These are phyloP conservation scores for Radiomyces spectabilis DNA, from an alignment of 192 early-diverging fungal species.

Conservation along the genomic window DNA sequence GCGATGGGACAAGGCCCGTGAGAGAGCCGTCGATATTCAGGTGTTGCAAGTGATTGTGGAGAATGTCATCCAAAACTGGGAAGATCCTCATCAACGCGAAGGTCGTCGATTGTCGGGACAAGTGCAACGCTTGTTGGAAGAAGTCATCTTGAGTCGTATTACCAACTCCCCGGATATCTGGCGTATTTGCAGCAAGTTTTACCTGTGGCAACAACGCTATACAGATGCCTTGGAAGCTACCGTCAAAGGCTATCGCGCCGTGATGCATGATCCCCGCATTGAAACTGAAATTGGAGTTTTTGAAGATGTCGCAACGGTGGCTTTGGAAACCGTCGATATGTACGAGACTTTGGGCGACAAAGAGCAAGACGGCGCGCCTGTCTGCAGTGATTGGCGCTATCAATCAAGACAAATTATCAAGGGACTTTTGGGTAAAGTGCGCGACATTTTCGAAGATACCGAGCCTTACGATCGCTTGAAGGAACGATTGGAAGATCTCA, in stretches of 20 bases:
- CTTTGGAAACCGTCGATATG: slow-evolving; percentile 69
- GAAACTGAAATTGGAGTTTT: slow-evolving; percentile 66
- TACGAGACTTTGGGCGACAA: slow-evolving; percentile 71
- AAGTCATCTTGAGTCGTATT: slow-evolving; percentile 69
- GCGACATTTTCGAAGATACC: not conserved
- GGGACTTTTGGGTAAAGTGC: slow-evolving; percentile 20
- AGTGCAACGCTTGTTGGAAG: slow-evolving; percentile 58
- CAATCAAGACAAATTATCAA: slow-evolving; percentile 78
- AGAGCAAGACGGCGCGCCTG: slow-evolving; percentile 35
- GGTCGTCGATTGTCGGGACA: slow-evolving; percentile 38
- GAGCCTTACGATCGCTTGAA: not conserved
- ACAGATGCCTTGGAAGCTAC: slow-evolving; percentile 69
- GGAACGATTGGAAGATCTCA: not conserved
- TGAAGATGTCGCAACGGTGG: slow-evolving; percentile 57
- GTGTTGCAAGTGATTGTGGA: slow-evolving; percentile 67
- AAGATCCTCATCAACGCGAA: slow-evolving; percentile 44
- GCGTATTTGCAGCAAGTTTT: slow-evolving; percentile 70
- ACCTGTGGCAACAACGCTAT: slow-evolving; percentile 56
- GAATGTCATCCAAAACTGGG: slow-evolving; percentile 49
- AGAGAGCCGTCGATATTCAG: slow-evolving; percentile 74
- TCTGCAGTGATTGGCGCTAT: slow-evolving; percentile 87
- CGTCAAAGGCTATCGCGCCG: slow-evolving; percentile 76
- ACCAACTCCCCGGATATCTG: slow-evolving; percentile 69
- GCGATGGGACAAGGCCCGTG: slow-evolving; percentile 59
- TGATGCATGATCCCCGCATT: slow-evolving; percentile 70